Percentiles rank a stretch among this genome's conserved stretches.
Evolutionary conservation across 305 asterid species (phyloP).

Genomic region (Caryopteris hybrid): DNA sequence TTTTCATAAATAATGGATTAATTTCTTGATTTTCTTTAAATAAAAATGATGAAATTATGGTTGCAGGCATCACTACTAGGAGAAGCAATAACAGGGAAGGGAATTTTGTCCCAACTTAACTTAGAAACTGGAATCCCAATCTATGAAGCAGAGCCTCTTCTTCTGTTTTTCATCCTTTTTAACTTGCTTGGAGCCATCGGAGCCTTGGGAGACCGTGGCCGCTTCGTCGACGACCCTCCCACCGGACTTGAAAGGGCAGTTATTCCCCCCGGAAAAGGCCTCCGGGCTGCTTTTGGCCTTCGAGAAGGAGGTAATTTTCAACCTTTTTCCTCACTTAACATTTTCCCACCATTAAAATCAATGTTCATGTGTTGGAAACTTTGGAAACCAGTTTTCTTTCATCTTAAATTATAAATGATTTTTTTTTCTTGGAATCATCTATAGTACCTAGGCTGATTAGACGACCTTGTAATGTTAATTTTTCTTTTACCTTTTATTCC

Average conservation of each 20-base stretch:
- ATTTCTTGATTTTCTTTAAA: too few species aligned
- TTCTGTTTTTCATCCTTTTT: constrained; percentile 67
- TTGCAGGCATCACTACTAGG: constrained; percentile 80
- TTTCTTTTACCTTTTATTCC: too few species aligned
- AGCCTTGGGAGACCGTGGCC: constrained; percentile 88
- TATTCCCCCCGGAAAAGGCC: constrained; percentile 65
- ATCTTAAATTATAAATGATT: too few species aligned
- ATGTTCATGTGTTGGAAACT: too few species aligned
- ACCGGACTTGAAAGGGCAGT: constrained; percentile 71
- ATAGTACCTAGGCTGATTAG: too few species aligned
- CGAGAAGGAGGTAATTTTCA: constrained; percentile 45
- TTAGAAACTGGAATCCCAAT: constrained; percentile 87
- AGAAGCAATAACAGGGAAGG: constrained; percentile 88
- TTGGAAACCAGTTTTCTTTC: too few species aligned
- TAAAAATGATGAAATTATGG: too few species aligned
- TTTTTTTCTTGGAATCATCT: too few species aligned
- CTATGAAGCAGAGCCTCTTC: constrained; percentile 54
- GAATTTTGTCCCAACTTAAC: constrained; percentile 64
- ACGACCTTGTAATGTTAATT: too few species aligned
- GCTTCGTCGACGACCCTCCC: constrained; percentile 55
- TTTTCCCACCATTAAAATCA: too few species aligned
- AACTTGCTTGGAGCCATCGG: constrained; percentile 89
- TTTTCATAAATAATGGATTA: too few species aligned
- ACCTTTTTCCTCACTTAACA: too few species aligned
- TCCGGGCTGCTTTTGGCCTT: constrained; percentile 61